Base-by-base conservation (phyloP, 257 asterid genomes). In the Ophiorrhiza pumila region DNA sequence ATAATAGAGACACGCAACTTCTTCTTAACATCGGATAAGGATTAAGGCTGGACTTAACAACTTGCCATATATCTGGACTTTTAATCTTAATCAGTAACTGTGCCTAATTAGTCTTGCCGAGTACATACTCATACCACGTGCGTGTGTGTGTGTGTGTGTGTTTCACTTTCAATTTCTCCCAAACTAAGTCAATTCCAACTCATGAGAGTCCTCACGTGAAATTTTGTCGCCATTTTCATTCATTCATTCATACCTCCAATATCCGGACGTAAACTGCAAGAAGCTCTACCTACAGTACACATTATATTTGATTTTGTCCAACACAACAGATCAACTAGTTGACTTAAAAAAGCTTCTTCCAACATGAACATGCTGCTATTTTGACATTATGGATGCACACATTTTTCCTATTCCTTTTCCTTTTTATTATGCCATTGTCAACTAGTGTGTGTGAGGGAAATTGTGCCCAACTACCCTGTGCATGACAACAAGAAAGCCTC, bases 31-130 rank as follows among this genome's bases (percentile, higher is more conserved):
- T 61, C 37, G 49, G 67, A 60, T 60, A 60, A 60, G 67, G 68
- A 63, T 35, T 37, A 63, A 61, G 65, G 65, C 65, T 60, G 65
- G 65, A 60, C 2, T 61, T 17, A 61, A 15, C 67, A 34, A 61
- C 67, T 61, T 34, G 46, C 67, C 67, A 61, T 64, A 32, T 64
- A 42, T 4, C 10, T 42, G 46, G 69, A n/a, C 37, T 37, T 41
- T 37, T 37, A 39, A 64, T 9, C 69, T 41, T 64, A 64, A 37
- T 64, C 46, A 42, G 10, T 4, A 42, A 42, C 4, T 42, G 4
- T 42, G 46, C 10, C 46, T 42, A 42, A 61, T 27, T 31, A 13
- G 3, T n/a, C 65, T 46, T n/a, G n/a, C n/a, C n/a, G n/a, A n/a
- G n/a, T n/a, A n/a, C 57, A 50, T 7, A 50, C 52, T n/a, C 18